Evolutionary conservation across 129 eudicot species (phyloP).

Genomic region (Saposhnikovia divaricata): DNA sequence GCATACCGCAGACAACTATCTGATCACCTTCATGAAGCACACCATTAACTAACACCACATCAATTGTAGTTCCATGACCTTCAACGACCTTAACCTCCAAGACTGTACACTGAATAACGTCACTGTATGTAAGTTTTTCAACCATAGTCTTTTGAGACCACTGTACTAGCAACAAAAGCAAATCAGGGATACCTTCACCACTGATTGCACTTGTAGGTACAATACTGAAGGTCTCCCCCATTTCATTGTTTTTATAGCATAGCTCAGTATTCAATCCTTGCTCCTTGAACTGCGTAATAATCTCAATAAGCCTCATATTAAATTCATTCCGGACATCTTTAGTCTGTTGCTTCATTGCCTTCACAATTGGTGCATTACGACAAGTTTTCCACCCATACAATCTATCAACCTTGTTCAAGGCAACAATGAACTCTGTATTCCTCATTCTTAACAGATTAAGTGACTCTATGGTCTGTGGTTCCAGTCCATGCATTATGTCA

Average conservation of each 20-base stretch:
- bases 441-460: constrained; percentile 81
- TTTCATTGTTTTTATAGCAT: constrained; percentile 80
- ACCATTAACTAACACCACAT: constrained; percentile 91
- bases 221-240: constrained; percentile 88
- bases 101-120: constrained; percentile 88
- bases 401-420: constrained; percentile 92
- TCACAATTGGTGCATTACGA: constrained; percentile 78
- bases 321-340: constrained; percentile 73
- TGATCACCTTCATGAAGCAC: constrained; percentile 98
- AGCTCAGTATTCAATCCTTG: constrained; percentile 91
- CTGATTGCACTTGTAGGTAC: constrained; percentile 96
- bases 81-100: constrained; percentile 97
- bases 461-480: constrained; percentile 92
- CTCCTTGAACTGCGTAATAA: constrained; percentile 78
- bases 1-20: constrained; percentile 93
- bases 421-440: constrained; percentile 84
- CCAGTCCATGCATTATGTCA: constrained; percentile 97
- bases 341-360: constrained; percentile 80
- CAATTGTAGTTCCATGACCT: constrained; percentile 97
- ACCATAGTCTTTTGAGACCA: constrained; percentile 98
- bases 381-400: constrained; percentile 88
- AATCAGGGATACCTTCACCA: constrained; percentile 96
- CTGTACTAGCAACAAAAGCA: constrained; percentile 61
- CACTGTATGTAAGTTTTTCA: constrained; percentile 66
- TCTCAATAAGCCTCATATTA: constrained; percentile 61